Evolutionary conservation across 192 early-diverging fungal species (phyloP), one percentile per base, ranked within the genome.

Genomic region (Coemansia aciculifera): DNA sequence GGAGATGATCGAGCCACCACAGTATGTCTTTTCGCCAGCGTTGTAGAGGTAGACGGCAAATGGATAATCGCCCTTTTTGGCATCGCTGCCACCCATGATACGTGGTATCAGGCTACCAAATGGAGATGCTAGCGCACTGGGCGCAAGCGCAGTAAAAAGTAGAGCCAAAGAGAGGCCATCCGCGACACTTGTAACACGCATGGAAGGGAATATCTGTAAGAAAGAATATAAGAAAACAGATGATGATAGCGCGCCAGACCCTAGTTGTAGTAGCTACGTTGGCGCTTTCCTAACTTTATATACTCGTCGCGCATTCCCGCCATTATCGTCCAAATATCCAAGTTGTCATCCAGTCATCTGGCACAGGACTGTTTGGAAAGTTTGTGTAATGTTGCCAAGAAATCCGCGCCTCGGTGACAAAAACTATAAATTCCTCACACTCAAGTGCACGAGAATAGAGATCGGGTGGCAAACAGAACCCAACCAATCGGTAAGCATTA

Each of bases 1-100:
- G 29, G 75, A 75, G 32, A 86, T 67, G 57, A 86, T 76, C 1
- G 81, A 79, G 5, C 81, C 76, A 24, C 85, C 85, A 23, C 85
- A 86, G 64, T 68, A 78, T 0, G 76, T 70, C 48, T 69, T 67
- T 7, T 78, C 74, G 8, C 60, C 69, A 6, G 40, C 36, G 32
- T 79, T 74, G 37, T 74, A 71, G 36, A 85, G 36, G 38, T 81
- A 81, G 19, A 81, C 74, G 12, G 82, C 72, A 34, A 85, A 85
- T 19, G 77, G 74, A 38, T 81, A 85, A 29, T 77, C 70, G 59
- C 64, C 67, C 38, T 67, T 62, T 37, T 65, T 43, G 34, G 72
- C 74, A 0, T 63, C 37, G 10, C 71, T 52, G 32, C 84, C 84
- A n/a, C 84, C 84, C 48, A 85, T 72, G 69, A 85, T 82, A 13